phyloP scores from a whole-genome alignment of 495 filamentous ascomycete genomes.

The Penicillium nucicola region DNA sequence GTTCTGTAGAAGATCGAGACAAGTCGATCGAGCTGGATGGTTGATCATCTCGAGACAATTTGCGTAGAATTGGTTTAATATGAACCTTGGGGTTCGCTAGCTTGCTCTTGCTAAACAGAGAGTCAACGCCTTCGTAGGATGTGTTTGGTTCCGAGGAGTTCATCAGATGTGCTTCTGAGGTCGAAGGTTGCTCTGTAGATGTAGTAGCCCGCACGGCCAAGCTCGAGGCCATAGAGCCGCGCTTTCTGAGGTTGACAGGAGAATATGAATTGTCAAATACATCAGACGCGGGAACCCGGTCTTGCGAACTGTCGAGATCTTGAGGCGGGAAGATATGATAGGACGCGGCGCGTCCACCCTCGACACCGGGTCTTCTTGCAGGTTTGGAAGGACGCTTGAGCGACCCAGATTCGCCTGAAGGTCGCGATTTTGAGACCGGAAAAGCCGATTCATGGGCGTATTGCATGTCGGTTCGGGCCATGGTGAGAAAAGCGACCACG shows the following conservation, averaged over 20 bases:
- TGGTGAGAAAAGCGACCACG: conserved; percentile 5
- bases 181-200: conserved; percentile 13
- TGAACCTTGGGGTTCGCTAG: conserved; percentile 35
- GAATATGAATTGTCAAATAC: conserved; percentile 11
- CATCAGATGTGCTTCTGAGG: conserved; percentile 6
- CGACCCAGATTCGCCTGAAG: conserved; percentile 11
- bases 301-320: conserved; percentile 8
- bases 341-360: neutral
- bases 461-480: conserved; percentile 23
- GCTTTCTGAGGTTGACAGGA: conserved; percentile 2
- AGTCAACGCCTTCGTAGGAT: conserved; percentile 20
- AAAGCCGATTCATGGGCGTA: conserved; percentile 18
- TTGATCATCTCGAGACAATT: conserved; percentile 48
- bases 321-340: conserved; percentile 6
- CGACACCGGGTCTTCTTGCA: conserved; percentile 2
- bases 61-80: conserved; percentile 58
- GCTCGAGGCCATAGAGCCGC: conserved; percentile 8
- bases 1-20: conserved; percentile 53
- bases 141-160: conserved; percentile 6
- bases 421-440: conserved; percentile 10
- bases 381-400: conserved; percentile 4
- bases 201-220: conserved; percentile 7
- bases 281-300: conserved; percentile 17
- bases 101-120: conserved; percentile 24
- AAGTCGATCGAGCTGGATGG: conserved; percentile 47